Base-by-base conservation (phyloP, 2,329 filamentous ascomycete species). In the Bipolaris bicolor region DNA sequence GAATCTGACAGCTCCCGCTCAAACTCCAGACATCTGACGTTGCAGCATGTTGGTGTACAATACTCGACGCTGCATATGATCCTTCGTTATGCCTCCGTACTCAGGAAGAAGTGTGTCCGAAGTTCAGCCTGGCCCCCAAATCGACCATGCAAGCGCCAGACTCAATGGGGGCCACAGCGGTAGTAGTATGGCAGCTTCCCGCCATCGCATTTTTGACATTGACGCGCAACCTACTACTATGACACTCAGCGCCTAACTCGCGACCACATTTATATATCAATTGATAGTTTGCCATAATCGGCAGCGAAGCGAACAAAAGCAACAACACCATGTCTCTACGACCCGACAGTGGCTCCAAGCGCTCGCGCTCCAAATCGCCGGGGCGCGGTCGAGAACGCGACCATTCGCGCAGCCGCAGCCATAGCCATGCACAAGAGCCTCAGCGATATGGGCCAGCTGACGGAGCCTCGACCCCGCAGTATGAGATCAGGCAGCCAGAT, bases 351-450 rank as follows among this genome's bases (percentile, higher is more conserved):
- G 62, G 75, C 44, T 73, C 74, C 36, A 64, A 75, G 47, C 76
- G 79, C 7, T 75, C 74, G 49, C 73, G 79, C 37, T 79, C 77
- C 48, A 79, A 79, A 60, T 81, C 79, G 39, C 75, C 73, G 26
- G 74, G 72, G 22, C 67, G 75, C 16, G 61, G 73, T 52, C 68
- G 69, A 48, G 66, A 72, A 45, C 68, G 79, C 45, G 79, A 78
- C 13, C 70, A 74, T 52, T 78, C 76, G 61, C 70, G 74, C 52
- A 78, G 76, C 64, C 65, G 77, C 52, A 77, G 76, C 63, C 63
- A 78, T 69, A 77, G 76, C 63, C 63, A 78, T 69, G 75, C 72
- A 22, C 69, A 76, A 37, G 74, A 70, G 47, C 68, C 73, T 52
- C 71, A 72, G 61, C 71, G 69, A 64, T 68, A 72, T 60, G 67